Base-by-base conservation (phyloP, 176 grass and related monocot genomes). In the Pharus latifolius region DNA sequence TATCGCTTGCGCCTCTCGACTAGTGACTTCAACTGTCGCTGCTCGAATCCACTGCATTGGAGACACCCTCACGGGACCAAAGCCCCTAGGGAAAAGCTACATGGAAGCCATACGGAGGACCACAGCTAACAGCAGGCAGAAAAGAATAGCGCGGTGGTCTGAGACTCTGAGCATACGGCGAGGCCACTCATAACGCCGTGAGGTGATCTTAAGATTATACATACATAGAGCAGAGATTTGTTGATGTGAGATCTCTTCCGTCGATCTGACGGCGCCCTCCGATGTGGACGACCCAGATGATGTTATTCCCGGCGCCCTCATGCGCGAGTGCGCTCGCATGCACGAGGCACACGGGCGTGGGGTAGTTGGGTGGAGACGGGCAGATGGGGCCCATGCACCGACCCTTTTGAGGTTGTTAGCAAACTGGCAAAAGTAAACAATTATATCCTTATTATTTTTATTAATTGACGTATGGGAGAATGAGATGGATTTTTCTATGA, bases 291-390 rank as follows among this genome's bases (percentile, higher is more conserved):
- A 52, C n/a, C 13, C 1, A 9, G 33, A 63, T 63, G 23, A 24
- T 12, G 42, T 7, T 34, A 25, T 10, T 54, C 74, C 25, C 22
- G 22, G 13, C 23, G 57, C 8, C 33, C 35, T 38, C 35, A 4
- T 5, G 8, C 35, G 35, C 35, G 4, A 38, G 35, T 38, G 35
- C 11, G 20, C 7, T 1, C 23, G 8, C 10, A 30, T 15, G 45
- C 29, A 48, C 37, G 66, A 11, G 32, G 34, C 7, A 51, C 74
- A 34, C 25, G 61, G 31, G 74, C 25, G 38, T 20, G 11, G 22
- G 47, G 60, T 65, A 11, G 60, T 17, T 79, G 76, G 13, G 53
- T 47, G 54, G 52, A 16, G 30, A 67, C 53, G 73, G 46, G 5
- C 35, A 31, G 13, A 11, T 13, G 26, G 26, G 49, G 62, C 49